These are phyloP conservation scores for Umbelopsis vinacea DNA, from an alignment of 192 early-diverging fungal genomes.

Conservation along the genomic window DNA sequence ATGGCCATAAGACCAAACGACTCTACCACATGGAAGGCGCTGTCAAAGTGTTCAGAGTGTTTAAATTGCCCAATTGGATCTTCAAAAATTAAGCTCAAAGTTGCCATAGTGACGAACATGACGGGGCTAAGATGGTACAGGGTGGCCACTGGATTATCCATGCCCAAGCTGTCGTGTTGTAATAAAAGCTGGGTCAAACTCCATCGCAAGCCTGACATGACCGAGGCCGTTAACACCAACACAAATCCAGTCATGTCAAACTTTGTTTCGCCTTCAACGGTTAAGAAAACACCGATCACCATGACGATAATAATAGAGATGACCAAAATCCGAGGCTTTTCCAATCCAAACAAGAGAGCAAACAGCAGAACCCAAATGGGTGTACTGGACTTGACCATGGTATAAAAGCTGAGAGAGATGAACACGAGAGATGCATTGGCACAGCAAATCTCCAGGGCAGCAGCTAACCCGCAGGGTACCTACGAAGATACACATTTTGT, in stretches of 20 bases:
- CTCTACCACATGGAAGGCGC: constrained; percentile 37
- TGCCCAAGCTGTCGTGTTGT: constrained; percentile 63
- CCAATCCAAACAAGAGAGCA: constrained; percentile 81
- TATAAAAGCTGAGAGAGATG: constrained; percentile 89
- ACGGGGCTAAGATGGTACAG: constrained; percentile 76
- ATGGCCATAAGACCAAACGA: constrained; percentile 58
- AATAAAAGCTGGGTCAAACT: constrained; percentile 80
- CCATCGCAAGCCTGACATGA: constrained; percentile 85
- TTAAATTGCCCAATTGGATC: constrained; percentile 58
- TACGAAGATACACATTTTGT: not conserved
- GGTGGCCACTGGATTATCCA: constrained; percentile 83
- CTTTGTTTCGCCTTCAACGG: constrained; percentile 71
- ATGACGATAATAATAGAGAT: constrained; percentile 75
- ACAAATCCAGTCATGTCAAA: constrained; percentile 61
- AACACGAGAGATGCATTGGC: constrained; percentile 78
- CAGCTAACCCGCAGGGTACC: constrained; percentile 64
- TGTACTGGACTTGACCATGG: constrained; percentile 73
- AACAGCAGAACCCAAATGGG: constrained; percentile 77
- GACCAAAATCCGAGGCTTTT: constrained; percentile 63
- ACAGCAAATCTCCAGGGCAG: constrained; percentile 83
- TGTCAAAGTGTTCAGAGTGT: constrained; percentile 59
- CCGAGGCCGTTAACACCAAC: constrained; percentile 65
- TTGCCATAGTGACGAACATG: constrained; percentile 69
- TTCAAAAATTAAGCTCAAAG: constrained; percentile 58
- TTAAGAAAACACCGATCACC: constrained; percentile 74